phyloP scores from a whole-genome alignment of 495 filamentous ascomycete species.

The Penicillium mononematosum region DNA sequence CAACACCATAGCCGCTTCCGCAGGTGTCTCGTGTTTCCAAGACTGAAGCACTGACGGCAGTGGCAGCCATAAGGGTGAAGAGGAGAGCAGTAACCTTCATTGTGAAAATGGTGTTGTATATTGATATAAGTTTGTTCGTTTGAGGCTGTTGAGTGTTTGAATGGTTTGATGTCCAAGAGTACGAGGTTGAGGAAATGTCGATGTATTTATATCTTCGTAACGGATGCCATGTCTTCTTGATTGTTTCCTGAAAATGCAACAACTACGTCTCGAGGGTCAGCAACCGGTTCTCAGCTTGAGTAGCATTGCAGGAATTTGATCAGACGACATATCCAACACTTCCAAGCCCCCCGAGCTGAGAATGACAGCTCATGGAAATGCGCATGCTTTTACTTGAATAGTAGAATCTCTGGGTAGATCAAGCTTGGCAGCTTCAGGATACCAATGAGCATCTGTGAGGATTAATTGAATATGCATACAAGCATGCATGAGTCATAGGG shows the following conservation, averaged over 20 bases:
- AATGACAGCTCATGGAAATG: neutral
- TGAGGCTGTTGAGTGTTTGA: constrained; percentile 6
- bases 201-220: neutral
- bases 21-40: constrained; percentile 8
- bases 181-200: neutral
- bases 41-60: constrained; percentile 16
- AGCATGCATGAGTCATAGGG: neutral
- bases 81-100: constrained; percentile 20
- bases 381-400: neutral
- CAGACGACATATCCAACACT: neutral
- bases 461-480: neutral
- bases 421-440: neutral
- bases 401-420: neutral
- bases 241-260: neutral
- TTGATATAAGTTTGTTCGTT: neutral
- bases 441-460: neutral
- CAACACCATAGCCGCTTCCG: constrained; percentile 13
- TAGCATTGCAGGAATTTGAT: neutral
- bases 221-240: neutral
- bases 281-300: neutral
- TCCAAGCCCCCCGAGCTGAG: neutral
- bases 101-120: neutral
- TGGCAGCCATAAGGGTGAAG: constrained; percentile 18
- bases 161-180: constrained; percentile 5
- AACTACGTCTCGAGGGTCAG: neutral